Percentiles rank a stretch among this genome's conserved stretches.
These are phyloP conservation scores for Ilyonectria sp. DNA, from an alignment of 2,329 filamentous ascomycete genomes.

Conservation along the genomic window DNA sequence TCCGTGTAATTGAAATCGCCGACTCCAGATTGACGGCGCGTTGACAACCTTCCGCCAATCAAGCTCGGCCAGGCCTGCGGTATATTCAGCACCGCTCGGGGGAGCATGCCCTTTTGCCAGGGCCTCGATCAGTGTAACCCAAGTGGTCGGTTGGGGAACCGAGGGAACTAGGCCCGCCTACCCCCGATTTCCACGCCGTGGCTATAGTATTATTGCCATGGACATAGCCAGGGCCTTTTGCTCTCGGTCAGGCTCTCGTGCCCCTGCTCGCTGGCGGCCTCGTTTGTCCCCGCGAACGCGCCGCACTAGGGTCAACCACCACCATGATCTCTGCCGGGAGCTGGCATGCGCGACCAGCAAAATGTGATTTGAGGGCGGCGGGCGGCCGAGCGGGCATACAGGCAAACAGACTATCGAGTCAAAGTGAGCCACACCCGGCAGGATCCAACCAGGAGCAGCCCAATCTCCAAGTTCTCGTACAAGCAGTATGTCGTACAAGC, in stretches of 20 bases:
- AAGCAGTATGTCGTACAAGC: slow-evolving; percentile 33
- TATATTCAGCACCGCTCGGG: slow-evolving; percentile 40
- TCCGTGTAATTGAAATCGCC: slow-evolving; percentile 40
- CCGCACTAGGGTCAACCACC: slow-evolving; percentile 20
- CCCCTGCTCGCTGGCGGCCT: slow-evolving; percentile 20
- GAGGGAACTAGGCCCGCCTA: slow-evolving; percentile 48
- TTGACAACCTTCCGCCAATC: slow-evolving; percentile 42
- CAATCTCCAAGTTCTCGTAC: slow-evolving; percentile 25
- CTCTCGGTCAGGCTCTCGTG: slow-evolving; percentile 16
- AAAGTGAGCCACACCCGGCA: slow-evolving; percentile 25
- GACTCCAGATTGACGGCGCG: slow-evolving; percentile 34
- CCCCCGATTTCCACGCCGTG: slow-evolving; percentile 36
- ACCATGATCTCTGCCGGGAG: slow-evolving; percentile 20
- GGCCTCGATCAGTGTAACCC: slow-evolving; percentile 45
- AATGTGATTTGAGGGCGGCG: slow-evolving; percentile 17
- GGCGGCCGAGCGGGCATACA: slow-evolving; percentile 11
- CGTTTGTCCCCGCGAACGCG: slow-evolving; percentile 25
- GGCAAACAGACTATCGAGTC: slow-evolving; percentile 22
- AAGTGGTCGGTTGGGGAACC: slow-evolving; percentile 43
- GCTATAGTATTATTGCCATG: slow-evolving; percentile 26
- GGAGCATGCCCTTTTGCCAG: slow-evolving; percentile 34
- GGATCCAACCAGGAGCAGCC: slow-evolving; percentile 13
- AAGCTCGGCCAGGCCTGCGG: slow-evolving; percentile 37
- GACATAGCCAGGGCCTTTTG: slow-evolving; percentile 17
- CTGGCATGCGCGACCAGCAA: slow-evolving; percentile 11